Base-by-base conservation (phyloP, 805 yeast species). In the Yarrowia sp. region DNA sequence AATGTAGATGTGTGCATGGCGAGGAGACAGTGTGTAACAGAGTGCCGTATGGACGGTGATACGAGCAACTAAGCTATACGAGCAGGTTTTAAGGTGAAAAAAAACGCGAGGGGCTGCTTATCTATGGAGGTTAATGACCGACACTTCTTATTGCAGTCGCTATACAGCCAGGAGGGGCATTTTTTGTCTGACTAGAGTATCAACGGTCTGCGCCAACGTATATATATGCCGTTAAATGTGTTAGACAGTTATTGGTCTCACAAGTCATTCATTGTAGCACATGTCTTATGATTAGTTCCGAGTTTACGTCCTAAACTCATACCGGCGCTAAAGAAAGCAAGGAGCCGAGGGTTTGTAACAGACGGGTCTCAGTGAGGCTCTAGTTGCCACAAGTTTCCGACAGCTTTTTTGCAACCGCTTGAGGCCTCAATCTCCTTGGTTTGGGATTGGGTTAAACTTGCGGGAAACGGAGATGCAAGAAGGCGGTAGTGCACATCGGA, bases 381-480 rank as follows among this genome's bases (percentile, higher is more conserved):
- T 16, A 14, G 12, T 33, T 33, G 12, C 38, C 4, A 5, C 17
- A 7, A 14, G n/a, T 12, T 12, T 36, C 22, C 11, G 43, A 40
- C 43, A 19, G 24, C 43, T 40, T 41, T n/a, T 22, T 14, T 6
- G 46, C 46, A 40, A 40, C 24, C 40, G 21, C 40, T n/a, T 8
- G 8, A 4, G 21, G n/a, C 21, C 40, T 36, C n/a, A 2, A 3
- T 17, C n/a, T 8, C 9, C 11, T 14, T 8, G n/a, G 30, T 8
- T 16, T 43, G n/a, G 21, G 33, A n/a, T 48, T 48, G 54, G 38
- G 38, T 48, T 48, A 48, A 19, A 9, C 54, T 48, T 32, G 54
- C 54, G 54, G 54, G 38, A 48, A 11, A 26, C 51, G 51, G 51
- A 46, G 51, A 46, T 28, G 51, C 35, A 46, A n/a, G 22, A 32